phyloP scores from a whole-genome alignment of 2,329 filamentous ascomycete genomes.

The Beauveria scarabaeidicola region DNA sequence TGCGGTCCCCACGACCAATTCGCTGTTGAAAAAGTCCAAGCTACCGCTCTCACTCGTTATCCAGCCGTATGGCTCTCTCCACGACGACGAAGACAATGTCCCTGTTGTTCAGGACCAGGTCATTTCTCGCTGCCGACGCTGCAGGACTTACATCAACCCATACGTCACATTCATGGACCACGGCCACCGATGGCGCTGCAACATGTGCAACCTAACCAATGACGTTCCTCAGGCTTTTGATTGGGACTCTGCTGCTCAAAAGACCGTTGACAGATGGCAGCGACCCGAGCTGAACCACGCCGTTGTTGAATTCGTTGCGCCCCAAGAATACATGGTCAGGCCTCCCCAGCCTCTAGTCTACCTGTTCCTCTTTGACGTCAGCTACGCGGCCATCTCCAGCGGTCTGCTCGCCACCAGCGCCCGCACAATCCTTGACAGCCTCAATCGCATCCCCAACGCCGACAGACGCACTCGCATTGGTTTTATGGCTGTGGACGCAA shows the following conservation, averaged over 20 bases:
- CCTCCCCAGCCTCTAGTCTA: constrained; percentile 94
- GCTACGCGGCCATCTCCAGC: constrained; percentile 79
- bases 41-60: constrained; percentile 93
- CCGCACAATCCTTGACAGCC: constrained; percentile 85
- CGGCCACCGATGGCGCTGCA: constrained; percentile 96
- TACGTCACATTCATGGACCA: constrained; percentile 95
- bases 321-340: constrained; percentile 98
- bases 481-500: constrained; percentile 91
- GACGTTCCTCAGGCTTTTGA: constrained; percentile 99
- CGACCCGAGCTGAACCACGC: constrained; percentile 87
- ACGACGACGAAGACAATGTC: constrained; percentile 84
- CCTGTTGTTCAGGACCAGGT: constrained; percentile 94
- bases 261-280: constrained; percentile 86
- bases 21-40: constrained; percentile 91
- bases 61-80: constrained; percentile 86
- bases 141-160: constrained; percentile 94
- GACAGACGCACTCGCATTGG: constrained; percentile 86
- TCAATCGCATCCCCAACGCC: constrained; percentile 96
- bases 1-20: constrained; percentile 84
- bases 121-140: constrained; percentile 91
- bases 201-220: constrained; percentile 98
- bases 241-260: constrained; percentile 89
- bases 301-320: constrained; percentile 96
- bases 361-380: constrained; percentile 91
- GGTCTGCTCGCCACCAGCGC: constrained; percentile 88